phyloP scores from a whole-genome alignment of 2,329 filamentous ascomycete genomes.

The Penicillium sp. region DNA sequence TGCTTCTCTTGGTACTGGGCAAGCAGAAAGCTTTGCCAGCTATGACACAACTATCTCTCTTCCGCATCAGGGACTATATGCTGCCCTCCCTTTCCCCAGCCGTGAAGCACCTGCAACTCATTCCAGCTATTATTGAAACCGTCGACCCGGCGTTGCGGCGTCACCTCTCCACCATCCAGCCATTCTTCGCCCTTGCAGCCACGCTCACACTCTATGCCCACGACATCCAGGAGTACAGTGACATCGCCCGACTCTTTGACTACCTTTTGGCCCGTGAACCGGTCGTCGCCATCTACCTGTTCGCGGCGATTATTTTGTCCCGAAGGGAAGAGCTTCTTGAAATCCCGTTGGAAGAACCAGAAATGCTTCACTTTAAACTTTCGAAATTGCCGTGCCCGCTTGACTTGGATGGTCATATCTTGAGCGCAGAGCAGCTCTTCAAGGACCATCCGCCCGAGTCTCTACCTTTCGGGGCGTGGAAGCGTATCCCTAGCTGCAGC shows the following conservation, averaged over 20 bases:
- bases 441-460: slow-evolving; percentile 67
- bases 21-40: slow-evolving; percentile 58
- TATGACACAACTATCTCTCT: slow-evolving; percentile 76
- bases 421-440: slow-evolving; percentile 63
- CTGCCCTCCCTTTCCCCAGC: slow-evolving; percentile 80
- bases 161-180: slow-evolving; percentile 75
- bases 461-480: slow-evolving; percentile 66
- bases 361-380: slow-evolving; percentile 86
- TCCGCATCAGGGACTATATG: slow-evolving; percentile 97
- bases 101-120: slow-evolving; percentile 77
- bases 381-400: slow-evolving; percentile 81
- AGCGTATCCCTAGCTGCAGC: slow-evolving; percentile 68
- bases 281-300: slow-evolving; percentile 87
- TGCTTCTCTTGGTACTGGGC: slow-evolving; percentile 82
- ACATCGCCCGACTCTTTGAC: slow-evolving; percentile 90
- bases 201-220: slow-evolving; percentile 96
- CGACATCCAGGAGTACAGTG: slow-evolving; percentile 84
- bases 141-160: slow-evolving; percentile 69
- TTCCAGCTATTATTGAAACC: slow-evolving; percentile 74
- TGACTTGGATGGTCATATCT: slow-evolving; percentile 74
- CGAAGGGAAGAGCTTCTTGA: slow-evolving; percentile 82
- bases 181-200: slow-evolving; percentile 90
- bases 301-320: slow-evolving; percentile 80
- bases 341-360: slow-evolving; percentile 76
- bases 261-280: slow-evolving; percentile 83